These are phyloP conservation scores for Centaurea solstitialis DNA, from an alignment of 129 eudicot genomes.

Conservation along the genomic window DNA sequence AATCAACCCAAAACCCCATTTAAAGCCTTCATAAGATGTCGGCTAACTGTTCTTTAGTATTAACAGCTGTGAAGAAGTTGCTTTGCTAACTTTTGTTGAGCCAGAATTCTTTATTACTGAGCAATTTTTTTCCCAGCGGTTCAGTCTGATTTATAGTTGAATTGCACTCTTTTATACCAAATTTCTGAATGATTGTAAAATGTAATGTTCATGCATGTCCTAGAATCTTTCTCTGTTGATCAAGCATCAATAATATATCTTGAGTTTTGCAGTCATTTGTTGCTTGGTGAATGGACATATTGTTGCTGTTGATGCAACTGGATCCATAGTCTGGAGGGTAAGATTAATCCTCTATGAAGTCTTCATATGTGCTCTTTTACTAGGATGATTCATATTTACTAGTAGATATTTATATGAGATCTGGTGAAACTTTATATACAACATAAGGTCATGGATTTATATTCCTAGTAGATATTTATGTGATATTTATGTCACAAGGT, in stretches of 20 bases:
- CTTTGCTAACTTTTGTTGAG: too few relatives aligned
- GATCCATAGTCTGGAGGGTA: conserved; percentile 83
- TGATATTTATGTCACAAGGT: too few relatives aligned
- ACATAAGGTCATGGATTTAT: too few relatives aligned
- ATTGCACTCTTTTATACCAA: background rate
- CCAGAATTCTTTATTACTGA: background rate
- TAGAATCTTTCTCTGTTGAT: background rate
- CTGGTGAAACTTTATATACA: too few relatives aligned
- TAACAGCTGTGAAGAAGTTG: too few relatives aligned
- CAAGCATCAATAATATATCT: background rate
- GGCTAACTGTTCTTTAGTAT: too few relatives aligned
- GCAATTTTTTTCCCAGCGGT: background rate
- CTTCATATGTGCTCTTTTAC: background rate
- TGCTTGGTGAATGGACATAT: conserved; percentile 79
- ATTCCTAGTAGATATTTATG: too few relatives aligned
- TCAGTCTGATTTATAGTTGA: background rate
- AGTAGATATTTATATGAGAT: too few relatives aligned
- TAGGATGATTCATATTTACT: too few relatives aligned
- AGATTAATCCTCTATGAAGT: background rate
- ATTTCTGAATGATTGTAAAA: background rate
- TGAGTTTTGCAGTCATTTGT: conserved; percentile 64
- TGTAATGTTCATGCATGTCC: background rate
- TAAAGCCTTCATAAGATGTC: background rate
- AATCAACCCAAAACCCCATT: background rate
- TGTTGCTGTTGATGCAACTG: conserved; percentile 54